A percentile compares a stretch with the other conserved stretches of the same genome.
Conservation (phyloP, 345 rosid genomes). For the Rhizophora mangle region DNA sequence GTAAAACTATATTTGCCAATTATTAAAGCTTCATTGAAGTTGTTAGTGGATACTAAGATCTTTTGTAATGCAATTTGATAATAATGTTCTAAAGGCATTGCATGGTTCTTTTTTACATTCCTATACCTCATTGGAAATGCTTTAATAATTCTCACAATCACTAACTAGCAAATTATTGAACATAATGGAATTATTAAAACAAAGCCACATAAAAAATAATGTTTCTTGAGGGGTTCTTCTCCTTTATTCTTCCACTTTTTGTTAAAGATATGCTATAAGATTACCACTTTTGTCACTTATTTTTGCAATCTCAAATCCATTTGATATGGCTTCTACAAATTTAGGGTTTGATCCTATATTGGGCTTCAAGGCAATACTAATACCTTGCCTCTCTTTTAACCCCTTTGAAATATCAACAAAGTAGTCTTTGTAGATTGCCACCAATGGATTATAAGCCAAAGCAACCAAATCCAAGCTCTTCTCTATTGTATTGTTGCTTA, state of each 20-base stretch:
- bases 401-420: not conserved
- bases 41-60: slow-evolving; percentile 2
- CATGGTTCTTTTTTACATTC: not conserved
- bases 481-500: not conserved
- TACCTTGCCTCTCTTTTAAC: not conserved
- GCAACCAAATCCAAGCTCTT: slow-evolving; percentile 1
- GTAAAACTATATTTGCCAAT: too few species aligned
- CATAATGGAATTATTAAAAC: not conserved
- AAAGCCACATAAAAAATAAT: too few species aligned
- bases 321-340: not conserved
- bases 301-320: slow-evolving; percentile 16
- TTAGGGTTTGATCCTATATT: not conserved
- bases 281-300: not conserved
- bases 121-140: not conserved
- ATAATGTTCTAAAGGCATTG: not conserved
- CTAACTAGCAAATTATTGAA: not conserved
- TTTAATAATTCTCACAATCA: not conserved
- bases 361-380: slow-evolving; percentile 12
- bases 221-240: not conserved
- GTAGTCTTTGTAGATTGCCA: slow-evolving; percentile 10
- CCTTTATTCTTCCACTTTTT: not conserved
- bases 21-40: not conserved
- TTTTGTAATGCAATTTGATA: not conserved
- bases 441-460: not conserved
- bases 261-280: not conserved